Evolutionary conservation across 345 rosid species (phyloP).

Genomic region (Carallia pectinifolia): DNA sequence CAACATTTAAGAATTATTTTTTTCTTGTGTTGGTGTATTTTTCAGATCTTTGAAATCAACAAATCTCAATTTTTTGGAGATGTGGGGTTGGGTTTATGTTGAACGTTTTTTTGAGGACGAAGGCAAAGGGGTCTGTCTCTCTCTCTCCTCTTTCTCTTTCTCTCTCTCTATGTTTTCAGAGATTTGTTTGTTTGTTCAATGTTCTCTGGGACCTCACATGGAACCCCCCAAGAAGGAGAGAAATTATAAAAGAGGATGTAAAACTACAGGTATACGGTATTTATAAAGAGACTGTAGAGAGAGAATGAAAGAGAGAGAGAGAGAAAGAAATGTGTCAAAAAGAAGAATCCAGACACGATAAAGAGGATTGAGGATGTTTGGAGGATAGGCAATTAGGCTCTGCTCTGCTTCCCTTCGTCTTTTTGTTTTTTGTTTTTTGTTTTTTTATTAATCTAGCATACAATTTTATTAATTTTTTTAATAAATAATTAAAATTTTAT

Average conservation of each 20-base stretch:
- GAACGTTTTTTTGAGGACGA: neutral
- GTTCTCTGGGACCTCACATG: neutral
- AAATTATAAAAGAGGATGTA: neutral
- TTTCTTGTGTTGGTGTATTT: neutral
- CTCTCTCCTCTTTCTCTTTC: neutral
- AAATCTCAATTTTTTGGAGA: neutral
- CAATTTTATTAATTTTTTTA: too few species aligned
- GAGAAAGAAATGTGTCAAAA: conserved; percentile 22
- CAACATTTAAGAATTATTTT: neutral
- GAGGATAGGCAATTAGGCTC: neutral
- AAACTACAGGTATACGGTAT: conserved; percentile 18
- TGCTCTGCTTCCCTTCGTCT: neutral
- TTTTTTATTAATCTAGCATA: too few species aligned
- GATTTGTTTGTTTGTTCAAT: conserved; percentile 6
- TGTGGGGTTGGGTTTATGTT: conserved; percentile 1
- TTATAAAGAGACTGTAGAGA: conserved; percentile 20
- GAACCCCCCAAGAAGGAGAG: conserved; percentile 18
- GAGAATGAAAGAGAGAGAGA: neutral
- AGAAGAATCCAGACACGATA: conserved; percentile 18
- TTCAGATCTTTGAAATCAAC: conserved; percentile 11
- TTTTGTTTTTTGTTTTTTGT: too few species aligned
- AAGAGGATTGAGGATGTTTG: neutral
- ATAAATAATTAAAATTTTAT: too few species aligned
- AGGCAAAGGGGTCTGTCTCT: too few species aligned
- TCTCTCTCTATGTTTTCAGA: neutral